A percentile compares a stretch with the other conserved stretches of the same genome.
These are phyloP conservation scores for bread wheat (Triticum aestivum) DNA, from an alignment of 176 grass and related monocot species.

Conservation along the genomic window DNA sequence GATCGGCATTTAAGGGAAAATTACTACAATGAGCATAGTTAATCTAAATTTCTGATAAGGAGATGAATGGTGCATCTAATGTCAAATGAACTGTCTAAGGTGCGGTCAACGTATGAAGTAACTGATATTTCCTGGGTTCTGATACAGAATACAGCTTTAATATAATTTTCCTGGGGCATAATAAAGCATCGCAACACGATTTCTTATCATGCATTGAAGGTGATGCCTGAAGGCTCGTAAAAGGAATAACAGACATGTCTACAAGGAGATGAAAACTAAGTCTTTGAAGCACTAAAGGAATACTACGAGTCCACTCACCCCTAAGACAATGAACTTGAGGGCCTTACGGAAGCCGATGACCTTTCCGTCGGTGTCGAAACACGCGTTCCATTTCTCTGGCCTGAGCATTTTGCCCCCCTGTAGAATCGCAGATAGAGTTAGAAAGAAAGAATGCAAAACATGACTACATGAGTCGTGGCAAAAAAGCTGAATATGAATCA, in stretches of 20 bases:
- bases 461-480: neutral
- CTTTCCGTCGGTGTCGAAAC: constrained; percentile 75
- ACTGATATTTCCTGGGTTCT: neutral
- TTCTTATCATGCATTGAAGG: neutral
- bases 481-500: neutral
- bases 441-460: neutral
- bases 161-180: neutral
- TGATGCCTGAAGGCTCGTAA: neutral
- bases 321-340: constrained; percentile 89
- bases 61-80: neutral
- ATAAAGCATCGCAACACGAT: neutral
- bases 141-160: neutral
- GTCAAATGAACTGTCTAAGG: neutral
- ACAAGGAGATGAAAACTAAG: neutral
- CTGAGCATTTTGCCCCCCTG: constrained; percentile 90
- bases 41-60: neutral
- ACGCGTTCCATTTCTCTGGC: constrained; percentile 84
- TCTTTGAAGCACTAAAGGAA: neutral
- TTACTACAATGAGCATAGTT: neutral
- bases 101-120: neutral
- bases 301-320: constrained; percentile 44
- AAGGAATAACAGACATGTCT: neutral
- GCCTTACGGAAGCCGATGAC: constrained; percentile 77
- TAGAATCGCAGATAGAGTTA: neutral
- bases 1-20: neutral